Conservation (phyloP, 1,284 basidiomycete species). For the Papiliotrema laurentii region DNA sequence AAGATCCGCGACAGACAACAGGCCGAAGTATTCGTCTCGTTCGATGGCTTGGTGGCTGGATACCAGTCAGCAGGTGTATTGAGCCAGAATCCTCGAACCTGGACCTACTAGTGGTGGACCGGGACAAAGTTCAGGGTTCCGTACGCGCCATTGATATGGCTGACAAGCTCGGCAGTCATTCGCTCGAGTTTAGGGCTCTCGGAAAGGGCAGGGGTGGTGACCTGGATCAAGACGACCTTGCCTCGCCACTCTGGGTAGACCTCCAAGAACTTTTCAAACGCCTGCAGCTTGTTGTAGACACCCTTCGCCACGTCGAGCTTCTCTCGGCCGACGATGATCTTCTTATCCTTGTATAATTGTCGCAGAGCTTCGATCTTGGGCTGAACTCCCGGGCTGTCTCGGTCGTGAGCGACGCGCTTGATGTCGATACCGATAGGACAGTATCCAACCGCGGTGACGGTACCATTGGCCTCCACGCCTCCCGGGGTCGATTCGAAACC, state of each 20-base stretch:
- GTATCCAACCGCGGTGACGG: constrained; percentile 77
- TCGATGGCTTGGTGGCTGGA: constrained; percentile 90
- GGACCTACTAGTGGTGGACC: constrained; percentile 87
- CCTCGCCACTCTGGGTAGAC: constrained; percentile 96
- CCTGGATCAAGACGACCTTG: constrained; percentile 68
- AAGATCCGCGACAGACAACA: constrained; percentile 91
- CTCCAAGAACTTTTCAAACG: constrained; percentile 89
- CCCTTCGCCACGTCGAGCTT: constrained; percentile 98
- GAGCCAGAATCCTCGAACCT: not conserved
- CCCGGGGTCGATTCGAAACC: constrained; percentile 82
- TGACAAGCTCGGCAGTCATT: constrained; percentile 89
- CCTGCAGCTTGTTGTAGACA: constrained; percentile 93
- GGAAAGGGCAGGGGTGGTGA: constrained; percentile 90
- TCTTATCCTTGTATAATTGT: constrained; percentile 89
- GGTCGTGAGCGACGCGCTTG: constrained; percentile 76
- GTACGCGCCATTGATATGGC: constrained; percentile 95
- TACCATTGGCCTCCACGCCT: constrained; percentile 87
- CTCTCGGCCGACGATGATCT: constrained; percentile 98
- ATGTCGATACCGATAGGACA: constrained; percentile 98
- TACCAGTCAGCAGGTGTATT: constrained; percentile 8
- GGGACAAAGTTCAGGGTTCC: constrained; percentile 94
- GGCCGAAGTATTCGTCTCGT: constrained; percentile 95
- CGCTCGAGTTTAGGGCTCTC: constrained; percentile 92
- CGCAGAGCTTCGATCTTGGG: constrained; percentile 85
- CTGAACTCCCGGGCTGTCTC: constrained; percentile 70